phyloP scores from a whole-genome alignment of 441 rosid species.

The Macaranga tanarius region DNA sequence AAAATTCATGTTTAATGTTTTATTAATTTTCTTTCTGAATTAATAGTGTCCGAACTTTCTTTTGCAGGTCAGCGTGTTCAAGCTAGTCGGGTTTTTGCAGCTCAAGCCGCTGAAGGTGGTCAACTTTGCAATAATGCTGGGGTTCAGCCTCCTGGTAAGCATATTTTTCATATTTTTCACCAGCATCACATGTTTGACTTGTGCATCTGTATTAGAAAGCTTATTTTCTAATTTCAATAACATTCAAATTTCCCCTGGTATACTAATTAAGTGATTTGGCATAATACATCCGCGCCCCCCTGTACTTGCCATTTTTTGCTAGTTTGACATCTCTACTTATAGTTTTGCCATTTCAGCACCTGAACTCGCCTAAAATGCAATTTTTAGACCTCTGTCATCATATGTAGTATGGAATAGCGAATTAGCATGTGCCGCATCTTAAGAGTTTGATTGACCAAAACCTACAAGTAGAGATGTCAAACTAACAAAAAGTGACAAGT shows the following conservation, averaged over 20 bases:
- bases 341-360: too few relatives aligned
- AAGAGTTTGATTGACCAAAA: too few relatives aligned
- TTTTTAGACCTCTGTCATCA: too few relatives aligned
- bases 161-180: not conserved
- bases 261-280: not conserved
- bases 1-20: not conserved
- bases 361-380: too few relatives aligned
- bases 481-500: too few relatives aligned
- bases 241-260: not conserved
- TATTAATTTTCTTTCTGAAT: constrained; percentile 5
- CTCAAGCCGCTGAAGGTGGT: constrained; percentile 13
- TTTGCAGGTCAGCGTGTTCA: constrained; percentile 22
- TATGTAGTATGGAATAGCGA: too few relatives aligned
- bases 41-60: constrained; percentile 7
- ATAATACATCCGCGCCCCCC: too few relatives aligned
- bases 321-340: too few relatives aligned
- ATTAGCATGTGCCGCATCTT: too few relatives aligned
- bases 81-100: constrained; percentile 13
- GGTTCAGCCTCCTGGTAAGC: constrained; percentile 20
- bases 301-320: too few relatives aligned
- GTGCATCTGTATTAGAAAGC: not conserved
- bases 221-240: not conserved
- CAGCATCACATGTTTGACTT: constrained; percentile 1
- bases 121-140: constrained; percentile 14
- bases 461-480: too few relatives aligned